Evolutionary conservation across 2,329 filamentous ascomycete species (phyloP), one percentile per base, ranked within the genome.

Genomic region (Magnaporthiopsis rhizophila): DNA sequence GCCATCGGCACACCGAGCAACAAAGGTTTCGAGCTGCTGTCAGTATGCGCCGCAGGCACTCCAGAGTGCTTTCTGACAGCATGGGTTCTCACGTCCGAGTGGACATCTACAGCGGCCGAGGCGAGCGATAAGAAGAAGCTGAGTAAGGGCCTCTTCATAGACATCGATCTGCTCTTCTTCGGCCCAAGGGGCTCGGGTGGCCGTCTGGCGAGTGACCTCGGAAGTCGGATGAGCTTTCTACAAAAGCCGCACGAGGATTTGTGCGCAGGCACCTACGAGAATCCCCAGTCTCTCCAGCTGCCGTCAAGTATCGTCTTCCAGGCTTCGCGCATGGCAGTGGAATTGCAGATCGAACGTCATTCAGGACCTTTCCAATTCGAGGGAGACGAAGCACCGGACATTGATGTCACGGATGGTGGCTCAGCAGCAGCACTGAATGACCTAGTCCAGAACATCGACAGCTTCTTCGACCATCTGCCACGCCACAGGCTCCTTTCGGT

Each of bases 391-490:
- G 58, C 18, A 9, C 58, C 12, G 26, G 32, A 32, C 6, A 2
- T 38, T 32, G 21, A 61, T 8, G 12, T 24, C 59, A 15, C 21
- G 8, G 45, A n/a, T 21, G 45, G 45, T 24, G 45, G 21, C 45
- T 21, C 45, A 9, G 45, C 45, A 9, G 45, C 45, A 24, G 45
- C 30, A 32, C 9, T 38, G 5, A 15, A 61, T 18, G 30, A 60
- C 3, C 36, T 60, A n/a, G 36, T 60, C 32, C 58, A 60, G 58
- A 60, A 60, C 21, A 60, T 60, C 28, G 58, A 60, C 58, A 21
- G 0, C 6, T 60, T 60, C 32, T 24, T 36, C 6, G 18, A 60
- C 6, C 15, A n/a, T n/a, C 28, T 36, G 21, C 58, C 30, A 24
- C 21, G 30, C 32, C 32, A 60, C 5, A 32, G 13, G 21, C 11